Conservation (phyloP, 805 yeast genomes). For the Lachancea thermotolerans region DNA sequence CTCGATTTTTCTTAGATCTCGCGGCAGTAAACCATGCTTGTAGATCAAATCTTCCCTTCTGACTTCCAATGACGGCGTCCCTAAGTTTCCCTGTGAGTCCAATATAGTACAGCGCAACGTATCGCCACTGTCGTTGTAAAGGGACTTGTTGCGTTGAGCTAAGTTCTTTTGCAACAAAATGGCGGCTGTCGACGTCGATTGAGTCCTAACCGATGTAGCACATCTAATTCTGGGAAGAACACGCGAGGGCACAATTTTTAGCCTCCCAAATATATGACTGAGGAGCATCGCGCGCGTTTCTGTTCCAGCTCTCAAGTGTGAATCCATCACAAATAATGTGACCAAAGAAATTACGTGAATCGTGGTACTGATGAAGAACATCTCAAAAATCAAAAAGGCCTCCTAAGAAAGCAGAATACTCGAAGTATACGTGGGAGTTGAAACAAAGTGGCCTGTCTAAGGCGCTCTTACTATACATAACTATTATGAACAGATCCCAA, state of each 20-base stretch:
- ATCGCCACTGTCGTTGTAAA: conserved; percentile 30
- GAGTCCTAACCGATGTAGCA: background rate
- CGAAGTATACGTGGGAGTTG: background rate
- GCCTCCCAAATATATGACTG: background rate
- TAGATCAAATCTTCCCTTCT: conserved; percentile 66
- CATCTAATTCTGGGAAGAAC: background rate
- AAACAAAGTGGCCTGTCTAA: no score
- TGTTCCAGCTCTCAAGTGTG: background rate
- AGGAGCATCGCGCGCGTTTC: background rate
- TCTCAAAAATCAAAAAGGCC: background rate
- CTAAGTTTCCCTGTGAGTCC: conserved; percentile 60
- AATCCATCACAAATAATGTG: no score
- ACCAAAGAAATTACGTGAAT: no score
- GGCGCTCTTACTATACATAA: no score
- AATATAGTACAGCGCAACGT: conserved; percentile 75
- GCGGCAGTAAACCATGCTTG: conserved; percentile 72
- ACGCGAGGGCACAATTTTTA: background rate
- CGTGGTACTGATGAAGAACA: background rate
- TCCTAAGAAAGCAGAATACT: background rate
- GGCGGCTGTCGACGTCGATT: conserved; percentile 19
- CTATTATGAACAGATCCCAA: no score
- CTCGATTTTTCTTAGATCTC: conserved; percentile 88
- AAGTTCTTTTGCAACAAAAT: conserved; percentile 34
- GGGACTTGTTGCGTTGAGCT: conserved; percentile 32
- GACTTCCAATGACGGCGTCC: conserved; percentile 63